Evolutionary conservation across 345 rosid species (phyloP), one percentile per base, ranked within the genome.

Genomic region (Xanthoceras sorbifolium): DNA sequence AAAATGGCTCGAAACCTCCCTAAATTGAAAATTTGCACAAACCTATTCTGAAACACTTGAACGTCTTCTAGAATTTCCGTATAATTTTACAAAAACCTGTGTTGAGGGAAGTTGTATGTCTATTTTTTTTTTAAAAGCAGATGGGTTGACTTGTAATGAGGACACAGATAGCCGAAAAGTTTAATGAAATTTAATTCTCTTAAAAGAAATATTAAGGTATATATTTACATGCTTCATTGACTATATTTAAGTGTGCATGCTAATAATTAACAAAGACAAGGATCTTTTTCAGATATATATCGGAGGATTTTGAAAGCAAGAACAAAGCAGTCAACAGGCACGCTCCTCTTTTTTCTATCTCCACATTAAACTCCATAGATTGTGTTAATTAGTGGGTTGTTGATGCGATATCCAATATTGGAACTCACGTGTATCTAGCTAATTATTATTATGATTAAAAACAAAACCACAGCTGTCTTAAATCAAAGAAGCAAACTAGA

Each of bases 371-470:
- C 73, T 64, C 69, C 80, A 55, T 70, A 48, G 55, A 68, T 64
- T 46, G 60, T 71, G 80, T 67, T 77, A 71, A 74, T 73, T 67
- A 67, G 80, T 71, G 85, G 73, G 80, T 65, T 76, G 77, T 57
- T 71, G 78, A 5, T 69, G 66, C 15, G 28, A 50, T 64, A 63
- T 70, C n/a, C 5, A 38, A 79, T 82, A 46, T 46, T 46, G 78
- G 80, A n/a, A 57, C 26, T 77, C 87, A 82, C 82, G 85, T 84
- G 85, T 79, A 64, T 76, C 75, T 48, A n/a, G n/a, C n/a, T n/a
- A 75, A 73, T 79, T 70, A 82, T 80, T 65, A 52, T 75, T 71
- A 23, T 59, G 52, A 23, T 60, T 69, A 29, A 70, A 31, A 32
- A 79, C 14, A 9, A 67, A 62, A 75, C 57, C 77, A 57, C 63